phyloP scores from a whole-genome alignment of 2,329 filamentous ascomycete genomes.

The Akanthomyces muscarius region DNA sequence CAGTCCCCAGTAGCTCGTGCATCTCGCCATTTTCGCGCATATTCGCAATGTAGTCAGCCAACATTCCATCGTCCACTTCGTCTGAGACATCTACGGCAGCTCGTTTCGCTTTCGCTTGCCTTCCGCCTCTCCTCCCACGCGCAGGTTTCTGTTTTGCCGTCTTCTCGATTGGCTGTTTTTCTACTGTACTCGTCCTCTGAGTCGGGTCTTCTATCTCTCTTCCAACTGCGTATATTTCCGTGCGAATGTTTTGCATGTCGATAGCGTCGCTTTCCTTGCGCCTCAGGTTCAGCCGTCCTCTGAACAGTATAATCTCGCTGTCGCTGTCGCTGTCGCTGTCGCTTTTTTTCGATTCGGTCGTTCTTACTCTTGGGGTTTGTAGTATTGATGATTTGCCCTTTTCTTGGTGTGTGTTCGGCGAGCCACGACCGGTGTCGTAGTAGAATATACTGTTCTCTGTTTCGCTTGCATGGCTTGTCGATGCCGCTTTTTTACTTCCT shows the following conservation, averaged over 20 bases:
- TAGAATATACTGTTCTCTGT: slow-evolving; percentile 29
- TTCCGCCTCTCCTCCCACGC: slow-evolving; percentile 20
- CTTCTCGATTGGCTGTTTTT: slow-evolving; percentile 20
- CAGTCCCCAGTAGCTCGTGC: slow-evolving; percentile 47
- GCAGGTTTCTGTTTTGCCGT: slow-evolving; percentile 21
- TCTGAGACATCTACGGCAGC: slow-evolving; percentile 7
- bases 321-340: slow-evolving; percentile 61
- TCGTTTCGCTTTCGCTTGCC: slow-evolving; percentile 21
- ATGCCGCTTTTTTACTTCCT: background rate
- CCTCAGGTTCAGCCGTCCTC: slow-evolving; percentile 34
- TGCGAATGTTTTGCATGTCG: slow-evolving; percentile 28
- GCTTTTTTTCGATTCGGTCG: slow-evolving; percentile 19
- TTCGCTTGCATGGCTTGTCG: background rate
- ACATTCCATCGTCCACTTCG: slow-evolving; percentile 51
- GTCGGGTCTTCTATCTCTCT: slow-evolving; percentile 13
- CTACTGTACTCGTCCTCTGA: background rate
- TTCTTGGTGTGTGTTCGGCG: background rate
- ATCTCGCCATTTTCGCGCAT: slow-evolving; percentile 49
- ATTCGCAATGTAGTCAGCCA: slow-evolving; percentile 70
- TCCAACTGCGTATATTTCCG: slow-evolving; percentile 31
- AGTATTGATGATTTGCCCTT: background rate
- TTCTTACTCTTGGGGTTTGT: background rate
- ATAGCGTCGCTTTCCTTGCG: slow-evolving; percentile 15
- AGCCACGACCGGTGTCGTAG: slow-evolving; percentile 30
- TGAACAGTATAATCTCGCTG: slow-evolving; percentile 68